Evolutionary conservation across 192 early-diverging fungal genomes (phyloP).

Genomic region (Chytriomyces sp.): DNA sequence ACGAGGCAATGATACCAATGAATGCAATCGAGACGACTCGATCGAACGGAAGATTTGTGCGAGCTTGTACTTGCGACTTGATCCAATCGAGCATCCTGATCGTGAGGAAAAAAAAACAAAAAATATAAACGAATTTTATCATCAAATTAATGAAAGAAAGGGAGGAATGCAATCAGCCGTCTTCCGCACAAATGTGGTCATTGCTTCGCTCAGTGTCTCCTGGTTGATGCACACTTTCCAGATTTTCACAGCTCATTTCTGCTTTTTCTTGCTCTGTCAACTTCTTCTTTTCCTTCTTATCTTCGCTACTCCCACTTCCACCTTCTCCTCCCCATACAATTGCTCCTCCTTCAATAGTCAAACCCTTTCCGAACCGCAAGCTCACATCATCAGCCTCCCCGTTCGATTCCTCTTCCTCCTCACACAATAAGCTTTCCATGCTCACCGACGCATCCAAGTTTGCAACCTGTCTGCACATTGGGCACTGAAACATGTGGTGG

Average conservation of each 20-base stretch:
- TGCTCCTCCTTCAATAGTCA: conserved; percentile 17
- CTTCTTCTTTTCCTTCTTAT: conserved; percentile 22
- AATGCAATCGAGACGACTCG: background rate
- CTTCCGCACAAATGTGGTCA: background rate
- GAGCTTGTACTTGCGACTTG: background rate
- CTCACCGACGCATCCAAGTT: conserved; percentile 60
- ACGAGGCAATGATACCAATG: background rate
- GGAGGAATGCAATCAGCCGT: background rate
- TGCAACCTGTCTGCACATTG: conserved; percentile 64
- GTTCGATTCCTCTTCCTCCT: conserved; percentile 24
- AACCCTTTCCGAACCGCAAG: conserved; percentile 12
- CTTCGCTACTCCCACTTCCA: background rate
- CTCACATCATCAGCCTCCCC: background rate
- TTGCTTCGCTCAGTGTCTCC: background rate
- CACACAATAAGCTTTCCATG: conserved; percentile 47
- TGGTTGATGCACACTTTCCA: conserved; percentile 1
- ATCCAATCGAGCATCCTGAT: background rate
- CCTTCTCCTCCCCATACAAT: conserved; percentile 27
- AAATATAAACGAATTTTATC: too few relatives aligned
- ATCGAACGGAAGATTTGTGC: background rate
- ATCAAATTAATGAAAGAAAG: too few relatives aligned
- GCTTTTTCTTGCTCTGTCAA: conserved; percentile 20
- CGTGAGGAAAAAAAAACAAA: background rate
- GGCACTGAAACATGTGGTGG: conserved; percentile 65
- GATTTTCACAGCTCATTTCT: conserved; percentile 19